These are phyloP conservation scores for Phytopythium aichiense DNA, from an alignment of 352 stramenopile genomes.

Conservation along the genomic window DNA sequence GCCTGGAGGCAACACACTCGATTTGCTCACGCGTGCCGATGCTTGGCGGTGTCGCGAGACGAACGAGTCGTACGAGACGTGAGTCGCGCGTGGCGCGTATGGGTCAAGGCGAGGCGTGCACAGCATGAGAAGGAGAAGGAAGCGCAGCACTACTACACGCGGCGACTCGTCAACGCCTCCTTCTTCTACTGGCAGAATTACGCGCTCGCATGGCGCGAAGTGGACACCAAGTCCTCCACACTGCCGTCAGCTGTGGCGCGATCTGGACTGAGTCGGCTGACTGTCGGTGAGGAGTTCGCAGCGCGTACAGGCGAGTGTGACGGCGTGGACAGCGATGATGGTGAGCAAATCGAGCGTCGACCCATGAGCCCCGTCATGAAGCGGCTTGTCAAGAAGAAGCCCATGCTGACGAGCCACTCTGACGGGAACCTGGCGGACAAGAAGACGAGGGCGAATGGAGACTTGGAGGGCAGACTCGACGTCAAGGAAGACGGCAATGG, in stretches of 20 bases:
- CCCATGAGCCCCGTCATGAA: constrained; percentile 60
- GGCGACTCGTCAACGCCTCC: constrained; percentile 25
- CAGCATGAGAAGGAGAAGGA: constrained; percentile 12
- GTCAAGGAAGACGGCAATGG: background rate
- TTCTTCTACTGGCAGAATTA: constrained; percentile 82
- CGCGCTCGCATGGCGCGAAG: constrained; percentile 63
- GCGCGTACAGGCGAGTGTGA: background rate
- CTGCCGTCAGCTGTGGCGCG: background rate
- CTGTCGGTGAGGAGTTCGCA: constrained; percentile 9
- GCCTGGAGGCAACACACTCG: constrained; percentile 14
- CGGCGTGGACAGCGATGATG: constrained; percentile 11
- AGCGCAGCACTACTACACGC: constrained; percentile 19
- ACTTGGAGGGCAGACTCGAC: background rate
- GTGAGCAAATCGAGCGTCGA: constrained; percentile 17
- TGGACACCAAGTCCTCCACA: background rate
- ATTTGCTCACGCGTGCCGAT: background rate
- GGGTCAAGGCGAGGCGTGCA: constrained; percentile 7
- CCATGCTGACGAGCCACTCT: background rate
- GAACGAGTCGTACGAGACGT: constrained; percentile 3
- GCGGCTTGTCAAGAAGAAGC: constrained; percentile 30
- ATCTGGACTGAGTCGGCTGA: background rate
- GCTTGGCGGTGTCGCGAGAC: constrained; percentile 5
- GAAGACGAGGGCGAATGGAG: background rate
- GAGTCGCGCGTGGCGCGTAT: constrained; percentile 11
- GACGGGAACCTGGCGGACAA: too few relatives aligned